Evolutionary conservation across 75 land plant species (phyloP).

Genomic region (Cunninghamia lanceolata): DNA sequence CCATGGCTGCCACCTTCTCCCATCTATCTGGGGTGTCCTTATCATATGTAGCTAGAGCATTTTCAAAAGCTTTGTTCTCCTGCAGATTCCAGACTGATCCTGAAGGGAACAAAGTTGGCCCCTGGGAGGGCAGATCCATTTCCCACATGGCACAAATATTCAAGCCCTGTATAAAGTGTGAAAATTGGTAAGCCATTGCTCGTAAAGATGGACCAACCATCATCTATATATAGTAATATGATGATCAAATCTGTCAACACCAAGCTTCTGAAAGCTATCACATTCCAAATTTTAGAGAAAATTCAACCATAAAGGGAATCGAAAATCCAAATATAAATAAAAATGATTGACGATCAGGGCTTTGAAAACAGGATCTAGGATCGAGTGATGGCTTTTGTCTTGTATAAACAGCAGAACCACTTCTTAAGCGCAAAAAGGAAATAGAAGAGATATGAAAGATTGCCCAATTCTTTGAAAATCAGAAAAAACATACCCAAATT

Average conservation of each 20-base stretch:
- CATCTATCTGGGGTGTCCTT: slow-evolving; percentile 24
- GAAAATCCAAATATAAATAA: background rate
- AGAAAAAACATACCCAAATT: background rate
- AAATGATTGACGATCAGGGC: background rate
- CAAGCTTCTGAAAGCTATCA: background rate
- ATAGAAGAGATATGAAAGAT: background rate
- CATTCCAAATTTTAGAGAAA: background rate
- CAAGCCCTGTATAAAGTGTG: slow-evolving; percentile 1
- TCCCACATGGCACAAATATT: slow-evolving; percentile 10
- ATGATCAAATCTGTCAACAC: background rate
- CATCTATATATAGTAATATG: background rate
- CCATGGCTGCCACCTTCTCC: slow-evolving; percentile 28
- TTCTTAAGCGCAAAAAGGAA: background rate
- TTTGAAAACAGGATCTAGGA: background rate
- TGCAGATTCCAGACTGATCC: slow-evolving; percentile 27
- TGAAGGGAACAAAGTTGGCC: background rate
- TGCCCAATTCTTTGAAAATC: background rate
- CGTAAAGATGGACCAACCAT: background rate
- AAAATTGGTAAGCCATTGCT: background rate
- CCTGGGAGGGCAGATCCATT: background rate
- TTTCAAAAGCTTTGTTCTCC: slow-evolving; percentile 52
- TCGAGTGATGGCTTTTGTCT: background rate
- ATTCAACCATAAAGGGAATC: background rate
- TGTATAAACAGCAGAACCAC: background rate
- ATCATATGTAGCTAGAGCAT: slow-evolving; percentile 29